phyloP scores from a whole-genome alignment of 352 stramenopile species.

The Globisporangium abappressorium region DNA sequence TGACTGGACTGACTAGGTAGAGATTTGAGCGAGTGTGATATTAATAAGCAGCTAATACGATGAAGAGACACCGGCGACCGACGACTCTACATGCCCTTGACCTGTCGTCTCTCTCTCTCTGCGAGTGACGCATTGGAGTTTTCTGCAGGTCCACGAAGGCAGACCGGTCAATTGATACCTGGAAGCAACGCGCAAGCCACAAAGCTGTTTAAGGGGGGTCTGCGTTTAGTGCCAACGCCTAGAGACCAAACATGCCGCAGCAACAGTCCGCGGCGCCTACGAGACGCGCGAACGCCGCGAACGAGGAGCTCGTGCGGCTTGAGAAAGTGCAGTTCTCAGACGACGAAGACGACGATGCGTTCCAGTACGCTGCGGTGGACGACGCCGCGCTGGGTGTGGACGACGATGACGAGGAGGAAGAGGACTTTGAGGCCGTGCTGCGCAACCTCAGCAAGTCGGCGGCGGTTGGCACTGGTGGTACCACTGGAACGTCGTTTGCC shows the following conservation, averaged over 20 bases:
- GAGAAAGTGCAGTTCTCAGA: slow-evolving; percentile 85
- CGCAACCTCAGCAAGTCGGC: slow-evolving; percentile 72
- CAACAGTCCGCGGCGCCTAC: slow-evolving; percentile 6
- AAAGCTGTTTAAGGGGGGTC: neutral
- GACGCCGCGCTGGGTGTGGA: slow-evolving; percentile 43
- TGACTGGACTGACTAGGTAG: neutral
- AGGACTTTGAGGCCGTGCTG: slow-evolving; percentile 83
- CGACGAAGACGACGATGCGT: slow-evolving; percentile 81
- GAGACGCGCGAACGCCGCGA: slow-evolving; percentile 20
- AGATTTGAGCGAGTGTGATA: slow-evolving; percentile 3
- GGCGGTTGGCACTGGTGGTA: slow-evolving; percentile 20
- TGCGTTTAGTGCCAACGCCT: neutral
- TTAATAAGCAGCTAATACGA: slow-evolving; percentile 7
- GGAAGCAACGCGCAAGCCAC: neutral
- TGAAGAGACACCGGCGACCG: neutral
- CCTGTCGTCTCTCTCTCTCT: neutral
- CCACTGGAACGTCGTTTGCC: slow-evolving; percentile 16
- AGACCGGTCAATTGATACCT: neutral
- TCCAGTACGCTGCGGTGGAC: slow-evolving; percentile 80
- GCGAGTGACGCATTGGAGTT: neutral
- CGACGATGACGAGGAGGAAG: slow-evolving; percentile 60
- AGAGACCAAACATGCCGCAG: slow-evolving; percentile 17
- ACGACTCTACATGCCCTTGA: neutral
- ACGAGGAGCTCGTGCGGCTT: slow-evolving; percentile 82
- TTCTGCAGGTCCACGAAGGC: too few relatives aligned